Percentiles rank a stretch among this genome's conserved stretches.
These are phyloP conservation scores for Tranzscheliella williamsii DNA, from an alignment of 1,284 basidiomycete species.

Conservation along the genomic window DNA sequence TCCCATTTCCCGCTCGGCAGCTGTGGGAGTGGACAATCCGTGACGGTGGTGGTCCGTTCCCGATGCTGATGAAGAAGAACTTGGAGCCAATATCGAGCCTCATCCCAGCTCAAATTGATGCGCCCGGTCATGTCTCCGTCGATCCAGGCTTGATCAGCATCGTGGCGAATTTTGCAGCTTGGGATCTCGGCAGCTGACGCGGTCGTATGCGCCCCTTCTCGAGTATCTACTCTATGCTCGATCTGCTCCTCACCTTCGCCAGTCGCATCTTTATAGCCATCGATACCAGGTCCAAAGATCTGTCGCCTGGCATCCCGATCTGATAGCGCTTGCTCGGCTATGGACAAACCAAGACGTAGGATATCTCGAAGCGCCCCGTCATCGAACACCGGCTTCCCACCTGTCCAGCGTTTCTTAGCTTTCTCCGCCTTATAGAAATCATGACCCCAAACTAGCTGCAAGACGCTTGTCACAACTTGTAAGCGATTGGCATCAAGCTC, in stretches of 20 bases:
- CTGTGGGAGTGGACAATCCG: neutral
- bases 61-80: constrained; percentile 14
- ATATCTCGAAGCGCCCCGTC: constrained; percentile 5
- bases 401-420: constrained; percentile 26
- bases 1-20: constrained; percentile 23
- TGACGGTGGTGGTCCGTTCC: neutral
- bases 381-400: constrained; percentile 7
- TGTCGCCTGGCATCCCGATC: constrained; percentile 2
- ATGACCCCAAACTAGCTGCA: constrained; percentile 39
- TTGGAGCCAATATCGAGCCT: constrained; percentile 34
- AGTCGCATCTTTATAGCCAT: neutral
- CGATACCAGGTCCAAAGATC: neutral
- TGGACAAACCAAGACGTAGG: constrained; percentile 9
- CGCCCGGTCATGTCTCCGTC: constrained; percentile 3
- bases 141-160: constrained; percentile 2
- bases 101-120: constrained; percentile 27
- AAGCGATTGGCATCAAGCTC: constrained; percentile 28
- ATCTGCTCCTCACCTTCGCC: no score
- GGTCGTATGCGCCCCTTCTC: no score
- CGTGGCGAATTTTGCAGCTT: no score
- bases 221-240: no score
- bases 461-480: constrained; percentile 11
- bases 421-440: constrained; percentile 26
- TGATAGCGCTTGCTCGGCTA: constrained; percentile 9
- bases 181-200: no score